Evolutionary conservation across 1,139 yeast species (phyloP).

Genomic region (Candida freyschussii): DNA sequence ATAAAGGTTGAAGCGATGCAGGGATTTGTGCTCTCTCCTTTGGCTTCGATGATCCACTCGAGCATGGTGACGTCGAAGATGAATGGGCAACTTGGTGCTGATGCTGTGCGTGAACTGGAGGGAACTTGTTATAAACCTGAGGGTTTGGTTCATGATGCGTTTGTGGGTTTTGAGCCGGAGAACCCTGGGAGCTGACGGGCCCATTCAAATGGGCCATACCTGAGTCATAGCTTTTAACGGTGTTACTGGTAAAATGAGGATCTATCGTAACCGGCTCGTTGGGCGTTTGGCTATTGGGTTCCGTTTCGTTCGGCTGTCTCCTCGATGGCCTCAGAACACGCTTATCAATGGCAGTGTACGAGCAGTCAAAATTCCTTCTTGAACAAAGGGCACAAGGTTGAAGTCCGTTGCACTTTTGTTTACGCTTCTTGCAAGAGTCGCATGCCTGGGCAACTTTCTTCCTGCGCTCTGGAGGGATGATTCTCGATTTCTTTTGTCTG

Average conservation of each 20-base stretch:
- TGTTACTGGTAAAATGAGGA: too few species aligned
- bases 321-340: slow-evolving; percentile 22
- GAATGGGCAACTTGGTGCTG: too few species aligned
- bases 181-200: too few species aligned
- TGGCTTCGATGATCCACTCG: too few species aligned
- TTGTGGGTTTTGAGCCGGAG: too few species aligned
- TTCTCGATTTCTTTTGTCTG: slow-evolving; percentile 19
- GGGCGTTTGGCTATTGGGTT: too few species aligned
- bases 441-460: slow-evolving; percentile 36
- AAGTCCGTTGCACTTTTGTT: slow-evolving; percentile 63
- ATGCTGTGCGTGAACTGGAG: too few species aligned
- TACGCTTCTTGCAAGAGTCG: slow-evolving; percentile 59
- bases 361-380: slow-evolving; percentile 29
- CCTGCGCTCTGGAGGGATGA: slow-evolving; percentile 24
- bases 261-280: too few species aligned
- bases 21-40: slow-evolving; percentile 9
- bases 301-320: slow-evolving; percentile 6
- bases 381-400: slow-evolving; percentile 60
- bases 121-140: too few species aligned
- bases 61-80: background rate
- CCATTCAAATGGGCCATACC: too few species aligned
- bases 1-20: slow-evolving; percentile 18
- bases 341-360: slow-evolving; percentile 21
- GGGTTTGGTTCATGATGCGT: too few species aligned
- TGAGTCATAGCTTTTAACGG: too few species aligned